phyloP scores from a whole-genome alignment of 2,329 filamentous ascomycete species.

The Knoxdaviesia proteae region DNA sequence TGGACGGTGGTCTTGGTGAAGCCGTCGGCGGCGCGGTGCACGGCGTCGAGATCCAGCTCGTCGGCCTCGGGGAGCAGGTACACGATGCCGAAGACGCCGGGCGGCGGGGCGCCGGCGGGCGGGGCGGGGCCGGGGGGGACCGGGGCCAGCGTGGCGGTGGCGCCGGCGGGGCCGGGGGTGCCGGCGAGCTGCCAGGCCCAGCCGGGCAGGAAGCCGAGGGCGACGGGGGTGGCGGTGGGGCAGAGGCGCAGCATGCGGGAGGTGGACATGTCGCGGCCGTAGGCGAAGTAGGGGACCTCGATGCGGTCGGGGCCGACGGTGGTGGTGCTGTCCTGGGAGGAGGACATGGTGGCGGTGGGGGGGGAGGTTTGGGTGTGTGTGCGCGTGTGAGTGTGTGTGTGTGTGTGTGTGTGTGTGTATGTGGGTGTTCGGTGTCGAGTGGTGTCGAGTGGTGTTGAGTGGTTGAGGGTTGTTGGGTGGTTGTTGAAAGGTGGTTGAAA shows the following conservation, averaged over 20 bases:
- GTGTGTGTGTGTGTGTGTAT: too few relatives aligned
- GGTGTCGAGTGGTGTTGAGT: background rate
- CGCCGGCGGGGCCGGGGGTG: conserved; percentile 41
- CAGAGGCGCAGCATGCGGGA: conserved; percentile 44
- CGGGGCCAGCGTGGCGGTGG: conserved; percentile 44
- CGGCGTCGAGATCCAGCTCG: conserved; percentile 28
- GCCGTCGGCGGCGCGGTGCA: conserved; percentile 41
- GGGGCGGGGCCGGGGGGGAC: conserved; percentile 1
- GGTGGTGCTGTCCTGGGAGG: background rate
- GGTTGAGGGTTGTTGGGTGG: background rate
- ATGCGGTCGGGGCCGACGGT: conserved; percentile 1
- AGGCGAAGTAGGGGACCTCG: conserved; percentile 42
- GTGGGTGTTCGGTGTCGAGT: too few relatives aligned
- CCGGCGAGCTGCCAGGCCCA: conserved; percentile 27
- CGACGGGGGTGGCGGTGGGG: conserved; percentile 31
- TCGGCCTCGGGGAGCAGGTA: conserved; percentile 30
- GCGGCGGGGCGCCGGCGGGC: conserved; percentile 1
- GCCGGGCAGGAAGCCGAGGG: conserved; percentile 31
- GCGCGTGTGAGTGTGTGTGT: too few relatives aligned
- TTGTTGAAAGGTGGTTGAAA: background rate
- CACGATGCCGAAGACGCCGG: conserved; percentile 34
- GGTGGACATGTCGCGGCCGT: conserved; percentile 48
- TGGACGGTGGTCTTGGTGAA: conserved; percentile 31
- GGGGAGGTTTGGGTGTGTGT: too few relatives aligned
- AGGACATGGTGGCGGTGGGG: background rate